Evolutionary conservation across 2,329 filamentous ascomycete species (phyloP).

Genomic region (Alternaria arbusti): DNA sequence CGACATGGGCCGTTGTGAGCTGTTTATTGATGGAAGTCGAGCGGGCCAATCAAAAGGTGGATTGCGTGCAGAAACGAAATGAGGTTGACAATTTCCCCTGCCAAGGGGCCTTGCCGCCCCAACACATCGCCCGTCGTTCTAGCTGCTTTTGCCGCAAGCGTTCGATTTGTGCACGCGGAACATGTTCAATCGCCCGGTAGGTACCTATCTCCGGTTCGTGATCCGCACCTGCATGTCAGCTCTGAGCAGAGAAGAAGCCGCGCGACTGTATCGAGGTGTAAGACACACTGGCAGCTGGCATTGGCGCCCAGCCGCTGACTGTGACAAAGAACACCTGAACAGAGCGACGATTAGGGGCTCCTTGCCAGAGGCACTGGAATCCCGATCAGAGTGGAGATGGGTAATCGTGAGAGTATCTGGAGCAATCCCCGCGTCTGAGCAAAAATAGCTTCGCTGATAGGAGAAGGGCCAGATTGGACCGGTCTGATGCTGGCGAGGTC

Average conservation of each 20-base stretch:
- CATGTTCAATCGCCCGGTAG: conserved; percentile 16
- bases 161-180: conserved; percentile 18
- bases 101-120: conserved; percentile 37
- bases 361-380: neutral
- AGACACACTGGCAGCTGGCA: neutral
- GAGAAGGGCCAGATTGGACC: conserved; percentile 12
- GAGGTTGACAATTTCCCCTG: conserved; percentile 40
- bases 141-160: conserved; percentile 26
- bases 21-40: conserved; percentile 41
- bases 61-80: conserved; percentile 40
- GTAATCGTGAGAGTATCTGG: neutral
- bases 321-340: conserved; percentile 8
- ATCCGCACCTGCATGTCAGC: conserved; percentile 10
- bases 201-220: conserved; percentile 7
- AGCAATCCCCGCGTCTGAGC: conserved; percentile 10
- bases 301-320: neutral
- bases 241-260: conserved; percentile 1
- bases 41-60: conserved; percentile 27
- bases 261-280: conserved; percentile 5
- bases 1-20: conserved; percentile 31
- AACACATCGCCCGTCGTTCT: conserved; percentile 30
- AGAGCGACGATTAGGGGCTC: conserved; percentile 6
- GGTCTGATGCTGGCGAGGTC: conserved; percentile 7
- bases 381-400: conserved; percentile 1
- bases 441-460: conserved; percentile 26